Conservation (phyloP, 73 alveolate genomes). For the Symbiodinium pilosum region DNA sequence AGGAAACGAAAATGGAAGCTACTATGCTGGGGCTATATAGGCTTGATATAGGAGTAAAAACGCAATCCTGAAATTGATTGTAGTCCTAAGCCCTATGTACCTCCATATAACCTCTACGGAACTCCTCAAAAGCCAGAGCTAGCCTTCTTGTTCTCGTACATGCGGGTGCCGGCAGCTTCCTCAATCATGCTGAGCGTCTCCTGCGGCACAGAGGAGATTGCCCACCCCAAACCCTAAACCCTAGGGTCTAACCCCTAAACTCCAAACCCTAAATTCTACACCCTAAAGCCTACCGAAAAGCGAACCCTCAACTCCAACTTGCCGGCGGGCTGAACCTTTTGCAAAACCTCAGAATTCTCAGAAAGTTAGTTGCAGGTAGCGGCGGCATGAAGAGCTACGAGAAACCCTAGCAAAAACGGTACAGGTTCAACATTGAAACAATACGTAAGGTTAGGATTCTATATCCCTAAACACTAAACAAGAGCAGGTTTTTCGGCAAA, state of each 20-base stretch:
- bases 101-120: too few relatives aligned
- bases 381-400: too few relatives aligned
- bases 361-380: too few relatives aligned
- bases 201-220: not conserved
- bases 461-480: not conserved
- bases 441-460: not conserved
- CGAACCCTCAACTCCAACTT: not conserved
- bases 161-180: conserved; percentile 99
- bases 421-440: not conserved
- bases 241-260: not conserved
- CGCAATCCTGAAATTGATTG: too few relatives aligned
- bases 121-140: not conserved
- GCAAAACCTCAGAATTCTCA: too few relatives aligned
- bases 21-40: too few relatives aligned
- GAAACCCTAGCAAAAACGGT: too few relatives aligned
- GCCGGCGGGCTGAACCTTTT: too few relatives aligned
- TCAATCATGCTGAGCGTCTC: conserved; percentile 97
- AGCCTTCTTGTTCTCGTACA: conserved; percentile 99
- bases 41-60: too few relatives aligned
- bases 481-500: too few relatives aligned
- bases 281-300: not conserved
- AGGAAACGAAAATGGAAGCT: too few relatives aligned
- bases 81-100: too few relatives aligned
- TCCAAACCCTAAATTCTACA: not conserved
- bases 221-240: not conserved